A percentile compares a stretch with the other conserved stretches of the same genome.
Conservation (phyloP, 1,139 yeast genomes). For the Hansenula lynferdii region DNA sequence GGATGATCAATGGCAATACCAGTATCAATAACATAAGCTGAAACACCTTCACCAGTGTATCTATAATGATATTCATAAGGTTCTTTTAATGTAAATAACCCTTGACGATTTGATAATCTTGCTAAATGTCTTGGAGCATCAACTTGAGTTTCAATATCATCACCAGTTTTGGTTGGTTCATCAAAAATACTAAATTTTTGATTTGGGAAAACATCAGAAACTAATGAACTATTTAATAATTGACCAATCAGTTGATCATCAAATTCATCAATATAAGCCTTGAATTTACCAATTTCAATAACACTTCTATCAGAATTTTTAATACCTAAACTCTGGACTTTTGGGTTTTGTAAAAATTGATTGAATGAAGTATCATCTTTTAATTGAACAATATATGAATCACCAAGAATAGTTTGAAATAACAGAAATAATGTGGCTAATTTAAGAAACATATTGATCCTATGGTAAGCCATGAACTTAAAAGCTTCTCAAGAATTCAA, state of each 20-base stretch:
- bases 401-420: not conserved
- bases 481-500: too few relatives aligned
- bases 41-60: conserved; percentile 50
- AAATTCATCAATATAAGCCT: conserved; percentile 56
- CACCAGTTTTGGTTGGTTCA: too few relatives aligned
- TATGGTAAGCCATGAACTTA: too few relatives aligned
- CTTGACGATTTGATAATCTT: conserved; percentile 48
- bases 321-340: not conserved
- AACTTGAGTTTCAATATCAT: conserved; percentile 39
- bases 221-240: conserved; percentile 38
- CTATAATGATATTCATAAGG: conserved; percentile 34
- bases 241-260: conserved; percentile 40
- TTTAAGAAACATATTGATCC: too few relatives aligned
- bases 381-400: not conserved
- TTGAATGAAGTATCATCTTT: not conserved
- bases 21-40: conserved; percentile 76
- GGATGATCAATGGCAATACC: conserved; percentile 58
- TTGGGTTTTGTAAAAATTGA: not conserved
- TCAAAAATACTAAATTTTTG: conserved; percentile 30
- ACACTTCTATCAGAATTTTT: not conserved
- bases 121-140: conserved; percentile 70
- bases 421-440: not conserved
- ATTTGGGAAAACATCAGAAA: conserved; percentile 57
- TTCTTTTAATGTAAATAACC: conserved; percentile 25
- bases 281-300: conserved; percentile 38